A percentile compares a stretch with the other conserved stretches of the same genome.
phyloP scores from a whole-genome alignment of 139 green algal genomes.

The Asterochloris erici region DNA sequence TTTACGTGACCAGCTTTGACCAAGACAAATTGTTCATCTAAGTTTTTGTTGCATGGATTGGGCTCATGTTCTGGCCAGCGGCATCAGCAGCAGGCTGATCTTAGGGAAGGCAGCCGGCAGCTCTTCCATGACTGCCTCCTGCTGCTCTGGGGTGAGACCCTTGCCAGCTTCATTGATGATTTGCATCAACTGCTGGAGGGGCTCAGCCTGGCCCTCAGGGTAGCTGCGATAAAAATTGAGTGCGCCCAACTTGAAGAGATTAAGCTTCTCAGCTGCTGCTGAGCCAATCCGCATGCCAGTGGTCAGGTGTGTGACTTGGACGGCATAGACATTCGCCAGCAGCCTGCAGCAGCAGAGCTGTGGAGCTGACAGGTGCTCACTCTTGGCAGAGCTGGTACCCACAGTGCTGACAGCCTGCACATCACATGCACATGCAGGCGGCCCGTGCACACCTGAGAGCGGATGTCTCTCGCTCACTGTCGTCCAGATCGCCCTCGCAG shows the following conservation, averaged over 20 bases:
- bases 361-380: neutral
- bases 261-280: slow-evolving; percentile 26
- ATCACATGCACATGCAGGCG: neutral
- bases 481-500: neutral
- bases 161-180: slow-evolving; percentile 18
- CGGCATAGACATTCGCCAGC: slow-evolving; percentile 17
- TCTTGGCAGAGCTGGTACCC: neutral
- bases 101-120: slow-evolving; percentile 16
- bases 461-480: neutral
- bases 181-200: slow-evolving; percentile 10
- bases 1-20: too few relatives aligned
- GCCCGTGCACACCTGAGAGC: neutral
- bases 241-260: slow-evolving; percentile 12
- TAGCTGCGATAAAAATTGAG: slow-evolving; percentile 17
- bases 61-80: slow-evolving; percentile 1
- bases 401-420: neutral
- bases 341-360: slow-evolving; percentile 7
- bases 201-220: slow-evolving; percentile 4
- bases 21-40: neutral
- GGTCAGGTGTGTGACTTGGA: slow-evolving; percentile 27
- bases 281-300: slow-evolving; percentile 29
- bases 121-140: slow-evolving; percentile 19
- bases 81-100: slow-evolving; percentile 17
- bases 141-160: slow-evolving; percentile 9
- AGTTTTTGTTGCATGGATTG: neutral